Evolutionary conservation across 306 rosid genomes (phyloP).

Genomic region (Pterocarpus santalinus): DNA sequence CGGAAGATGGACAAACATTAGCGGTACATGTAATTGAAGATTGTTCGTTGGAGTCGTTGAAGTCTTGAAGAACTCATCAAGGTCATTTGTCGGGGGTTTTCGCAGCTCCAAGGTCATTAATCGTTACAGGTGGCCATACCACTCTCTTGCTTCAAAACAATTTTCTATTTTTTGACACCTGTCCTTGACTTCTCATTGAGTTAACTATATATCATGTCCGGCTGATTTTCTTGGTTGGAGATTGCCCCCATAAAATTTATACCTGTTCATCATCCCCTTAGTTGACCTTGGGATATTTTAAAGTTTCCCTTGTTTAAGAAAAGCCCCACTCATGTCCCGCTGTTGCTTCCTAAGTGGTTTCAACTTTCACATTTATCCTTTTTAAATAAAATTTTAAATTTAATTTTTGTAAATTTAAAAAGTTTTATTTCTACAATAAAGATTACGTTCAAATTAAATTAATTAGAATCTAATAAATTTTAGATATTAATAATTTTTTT

Average conservation of each 20-base stretch:
- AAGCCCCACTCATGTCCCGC: too few species aligned
- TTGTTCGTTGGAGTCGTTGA: constrained; percentile 46
- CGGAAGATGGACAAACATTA: not conserved
- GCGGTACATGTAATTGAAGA: constrained; percentile 13
- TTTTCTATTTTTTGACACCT: not conserved
- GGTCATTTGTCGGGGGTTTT: not conserved
- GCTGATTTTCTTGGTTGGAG: not conserved
- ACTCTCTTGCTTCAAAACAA: not conserved
- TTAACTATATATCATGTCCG: not conserved
- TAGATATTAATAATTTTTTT: too few species aligned
- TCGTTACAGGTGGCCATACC: not conserved
- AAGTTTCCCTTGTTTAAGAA: too few species aligned
- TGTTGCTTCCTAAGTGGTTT: too few species aligned
- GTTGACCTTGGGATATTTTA: not conserved
- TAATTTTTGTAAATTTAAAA: too few species aligned
- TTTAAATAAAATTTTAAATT: too few species aligned
- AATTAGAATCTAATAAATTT: too few species aligned
- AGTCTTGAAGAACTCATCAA: constrained; percentile 30
- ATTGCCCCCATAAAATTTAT: not conserved
- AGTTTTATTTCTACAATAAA: too few species aligned
- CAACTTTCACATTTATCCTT: too few species aligned
- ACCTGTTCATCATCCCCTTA: not conserved
- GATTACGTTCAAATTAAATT: too few species aligned
- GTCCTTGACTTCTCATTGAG: not conserved
- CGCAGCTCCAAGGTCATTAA: too few species aligned